Evolutionary conservation across 768 basidiomycete species (phyloP).

Genomic region (Tricholoma terreum): DNA sequence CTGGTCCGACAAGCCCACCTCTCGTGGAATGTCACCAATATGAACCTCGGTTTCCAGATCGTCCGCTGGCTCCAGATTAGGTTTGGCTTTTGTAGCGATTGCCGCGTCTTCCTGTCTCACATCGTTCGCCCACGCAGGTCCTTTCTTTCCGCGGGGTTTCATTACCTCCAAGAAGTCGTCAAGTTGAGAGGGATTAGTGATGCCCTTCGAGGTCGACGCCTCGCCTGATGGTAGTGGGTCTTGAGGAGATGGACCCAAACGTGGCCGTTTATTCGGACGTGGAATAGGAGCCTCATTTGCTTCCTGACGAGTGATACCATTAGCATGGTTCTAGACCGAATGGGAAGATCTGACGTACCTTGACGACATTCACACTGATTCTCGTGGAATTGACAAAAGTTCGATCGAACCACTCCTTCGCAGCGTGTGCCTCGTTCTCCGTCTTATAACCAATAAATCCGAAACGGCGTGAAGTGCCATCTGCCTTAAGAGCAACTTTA

Average conservation of each 20-base stretch:
- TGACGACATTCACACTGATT: conserved; percentile 71
- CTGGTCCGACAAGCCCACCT: conserved; percentile 55
- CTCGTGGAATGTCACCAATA: conserved; percentile 21
- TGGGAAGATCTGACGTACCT: conserved; percentile 48
- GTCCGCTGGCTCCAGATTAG: conserved; percentile 7
- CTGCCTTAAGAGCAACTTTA: conserved; percentile 70
- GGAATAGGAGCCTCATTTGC: conserved; percentile 65
- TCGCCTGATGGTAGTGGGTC: conserved; percentile 15
- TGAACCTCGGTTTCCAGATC: conserved; percentile 12
- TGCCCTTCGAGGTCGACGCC: conserved; percentile 5
- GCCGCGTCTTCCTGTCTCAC: conserved; percentile 13
- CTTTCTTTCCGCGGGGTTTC: conserved; percentile 57
- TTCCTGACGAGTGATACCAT: conserved; percentile 39
- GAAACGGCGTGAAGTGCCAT: conserved; percentile 83
- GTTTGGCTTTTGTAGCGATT: neutral
- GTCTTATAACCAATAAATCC: conserved; percentile 92
- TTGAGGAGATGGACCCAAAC: conserved; percentile 35
- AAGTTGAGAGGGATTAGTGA: conserved; percentile 37
- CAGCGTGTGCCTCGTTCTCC: conserved; percentile 66
- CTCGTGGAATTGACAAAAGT: conserved; percentile 81
- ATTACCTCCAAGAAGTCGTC: conserved; percentile 76
- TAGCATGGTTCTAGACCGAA: neutral
- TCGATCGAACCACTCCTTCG: conserved; percentile 80
- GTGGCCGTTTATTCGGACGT: conserved; percentile 67
- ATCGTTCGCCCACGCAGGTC: conserved; percentile 66